Evolutionary conservation across 306 rosid genomes (phyloP).

Genomic region (Ormosia emarginata): DNA sequence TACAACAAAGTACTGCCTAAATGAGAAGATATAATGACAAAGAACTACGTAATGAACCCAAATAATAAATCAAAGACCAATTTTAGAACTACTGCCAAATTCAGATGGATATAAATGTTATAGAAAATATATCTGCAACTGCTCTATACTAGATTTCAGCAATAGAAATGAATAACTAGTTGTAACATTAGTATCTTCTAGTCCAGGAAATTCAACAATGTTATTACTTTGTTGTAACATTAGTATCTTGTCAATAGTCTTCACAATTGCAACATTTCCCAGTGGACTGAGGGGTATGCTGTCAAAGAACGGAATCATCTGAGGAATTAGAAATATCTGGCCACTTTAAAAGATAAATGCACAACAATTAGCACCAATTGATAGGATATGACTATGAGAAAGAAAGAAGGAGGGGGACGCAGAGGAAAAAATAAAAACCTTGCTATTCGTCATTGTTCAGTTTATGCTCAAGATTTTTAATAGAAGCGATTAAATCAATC

Average conservation of each 20-base stretch:
- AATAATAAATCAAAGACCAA: slow-evolving; percentile 1
- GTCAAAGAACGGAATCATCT: slow-evolving; percentile 77
- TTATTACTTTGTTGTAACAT: slow-evolving; percentile 63
- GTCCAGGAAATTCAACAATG: slow-evolving; percentile 93
- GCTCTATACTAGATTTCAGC: background rate
- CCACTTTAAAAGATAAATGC: background rate
- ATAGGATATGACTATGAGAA: background rate
- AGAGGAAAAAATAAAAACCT: background rate
- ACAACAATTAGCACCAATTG: background rate
- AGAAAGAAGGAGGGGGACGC: background rate
- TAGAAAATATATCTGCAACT: background rate
- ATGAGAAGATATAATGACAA: background rate
- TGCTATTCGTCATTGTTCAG: background rate
- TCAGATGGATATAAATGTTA: background rate
- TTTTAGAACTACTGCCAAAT: background rate
- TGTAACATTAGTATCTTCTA: slow-evolving; percentile 53
- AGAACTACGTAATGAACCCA: background rate
- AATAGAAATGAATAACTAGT: background rate
- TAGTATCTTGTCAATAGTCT: slow-evolving; percentile 73
- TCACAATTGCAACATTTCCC: slow-evolving; percentile 90
- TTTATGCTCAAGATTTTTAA: background rate
- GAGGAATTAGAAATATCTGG: slow-evolving; percentile 12
- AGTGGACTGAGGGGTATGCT: slow-evolving; percentile 78
- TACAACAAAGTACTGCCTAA: background rate
- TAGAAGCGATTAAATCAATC: background rate